Base-by-base conservation (phyloP, 805 yeast species). In the Hanseniaspora hatyaiensis region DNA sequence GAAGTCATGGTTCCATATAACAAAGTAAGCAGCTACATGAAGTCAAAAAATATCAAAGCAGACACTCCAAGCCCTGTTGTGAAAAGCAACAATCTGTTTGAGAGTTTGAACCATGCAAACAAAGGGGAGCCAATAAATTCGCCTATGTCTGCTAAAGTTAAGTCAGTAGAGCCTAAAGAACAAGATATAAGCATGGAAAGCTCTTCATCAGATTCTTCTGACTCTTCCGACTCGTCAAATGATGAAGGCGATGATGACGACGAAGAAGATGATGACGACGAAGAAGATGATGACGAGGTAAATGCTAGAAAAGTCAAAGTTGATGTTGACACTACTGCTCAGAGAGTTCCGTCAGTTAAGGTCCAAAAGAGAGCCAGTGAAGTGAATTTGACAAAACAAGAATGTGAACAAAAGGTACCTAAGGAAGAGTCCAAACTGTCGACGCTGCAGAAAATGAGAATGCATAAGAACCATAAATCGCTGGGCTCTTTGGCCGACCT, bases 401-500 rank as follows among this genome's bases (percentile, higher is more conserved):
- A n/a, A n/a, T n/a, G n/a, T n/a, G n/a, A n/a, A n/a, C n/a, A n/a
- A n/a, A n/a, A n/a, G n/a, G n/a, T n/a, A n/a, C n/a, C n/a, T n/a
- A n/a, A n/a, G n/a, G n/a, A n/a, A n/a, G n/a, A n/a, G n/a, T n/a
- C n/a, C 3, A 24, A 28, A n/a, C 9, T 45, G 19, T 37, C 49
- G 12, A 45, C 50, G 13, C 11, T 30, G 12, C 40, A 37, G 26
- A 49, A 38, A 22, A 37, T 45, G 41, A 49, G 51, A 34, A 15
- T 43, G 31, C 59, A 59, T 24, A 62, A 57, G 37, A 53, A 61
- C 13, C 63, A 68, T 29, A 58, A 63, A 8, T 72, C 79, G 0
- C 67, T 76, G 47, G 65, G 67, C 44, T 73, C 82, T 0, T 61
- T 80, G 28, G 71, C 75, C 3, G 82, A 79, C 51, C 63, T 80